Conservation (phyloP, 169 alveolate genomes). For the Theileria parva region DNA sequence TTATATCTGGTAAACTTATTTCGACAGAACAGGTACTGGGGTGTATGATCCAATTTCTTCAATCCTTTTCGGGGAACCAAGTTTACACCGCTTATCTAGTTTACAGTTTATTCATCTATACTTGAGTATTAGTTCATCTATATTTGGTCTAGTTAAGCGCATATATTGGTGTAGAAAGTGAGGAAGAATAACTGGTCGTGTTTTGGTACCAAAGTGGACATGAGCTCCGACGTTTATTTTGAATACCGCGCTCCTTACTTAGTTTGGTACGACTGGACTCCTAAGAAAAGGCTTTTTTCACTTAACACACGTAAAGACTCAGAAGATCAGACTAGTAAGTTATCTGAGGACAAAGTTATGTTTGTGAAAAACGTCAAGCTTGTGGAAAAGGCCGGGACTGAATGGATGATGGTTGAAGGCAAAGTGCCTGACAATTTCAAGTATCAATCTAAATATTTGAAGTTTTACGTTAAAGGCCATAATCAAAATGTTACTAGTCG, state of each 20-base stretch:
- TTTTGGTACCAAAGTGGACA: neutral
- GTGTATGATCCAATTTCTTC: neutral
- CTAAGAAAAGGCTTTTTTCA: neutral
- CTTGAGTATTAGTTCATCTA: too few relatives aligned
- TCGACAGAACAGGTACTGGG: conserved; percentile 37
- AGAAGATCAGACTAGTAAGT: neutral
- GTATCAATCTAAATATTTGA: neutral
- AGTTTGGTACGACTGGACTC: conserved; percentile 22
- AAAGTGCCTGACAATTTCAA: conserved; percentile 16
- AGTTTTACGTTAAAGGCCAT: conserved; percentile 36
- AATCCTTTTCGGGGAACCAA: neutral
- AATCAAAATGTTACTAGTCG: conserved; percentile 33
- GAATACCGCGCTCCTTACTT: conserved; percentile 60
- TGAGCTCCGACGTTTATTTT: conserved; percentile 26
- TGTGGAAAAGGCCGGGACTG: conserved; percentile 20
- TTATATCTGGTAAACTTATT: conserved; percentile 31
- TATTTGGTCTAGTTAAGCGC: neutral
- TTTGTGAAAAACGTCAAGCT: conserved; percentile 22
- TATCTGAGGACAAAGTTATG: neutral
- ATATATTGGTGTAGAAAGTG: neutral
- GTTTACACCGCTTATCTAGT: neutral
- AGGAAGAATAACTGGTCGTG: conserved; percentile 1
- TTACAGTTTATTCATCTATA: too few relatives aligned
- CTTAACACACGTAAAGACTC: neutral
- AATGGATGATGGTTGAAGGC: conserved; percentile 51